A percentile compares a stretch with the other conserved stretches of the same genome.
Evolutionary conservation across 768 basidiomycete species (phyloP).

Genomic region (Dioszegia crocea): DNA sequence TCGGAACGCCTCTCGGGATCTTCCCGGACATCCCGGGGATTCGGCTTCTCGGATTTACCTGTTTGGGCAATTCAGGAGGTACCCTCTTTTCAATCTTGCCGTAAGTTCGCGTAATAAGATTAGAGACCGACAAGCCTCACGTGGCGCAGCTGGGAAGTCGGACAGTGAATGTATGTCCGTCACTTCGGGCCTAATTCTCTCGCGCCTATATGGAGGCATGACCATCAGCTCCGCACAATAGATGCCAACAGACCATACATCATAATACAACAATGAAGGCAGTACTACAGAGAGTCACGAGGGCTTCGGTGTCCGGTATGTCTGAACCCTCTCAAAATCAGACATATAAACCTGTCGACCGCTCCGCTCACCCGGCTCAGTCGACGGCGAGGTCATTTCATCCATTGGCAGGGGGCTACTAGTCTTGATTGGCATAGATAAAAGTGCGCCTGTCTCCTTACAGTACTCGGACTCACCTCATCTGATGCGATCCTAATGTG

Average conservation of each 20-base stretch:
- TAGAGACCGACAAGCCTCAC: too few relatives aligned
- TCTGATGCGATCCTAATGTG: too few relatives aligned
- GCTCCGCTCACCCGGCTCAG: conserved; percentile 51
- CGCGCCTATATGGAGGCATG: too few relatives aligned
- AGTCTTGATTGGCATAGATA: conserved; percentile 83
- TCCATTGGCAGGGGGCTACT: conserved; percentile 78
- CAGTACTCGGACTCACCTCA: background rate
- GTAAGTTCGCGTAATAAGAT: background rate
- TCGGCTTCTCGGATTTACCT: too few relatives aligned
- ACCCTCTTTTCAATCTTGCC: background rate
- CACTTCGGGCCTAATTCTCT: too few relatives aligned
- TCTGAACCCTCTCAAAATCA: background rate
- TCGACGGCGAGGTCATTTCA: conserved; percentile 73
- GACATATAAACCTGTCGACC: background rate
- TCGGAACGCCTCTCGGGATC: background rate
- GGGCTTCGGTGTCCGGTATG: conserved; percentile 76
- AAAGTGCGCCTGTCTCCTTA: conserved; percentile 47
- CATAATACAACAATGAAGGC: too few relatives aligned
- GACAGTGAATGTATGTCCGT: too few relatives aligned
- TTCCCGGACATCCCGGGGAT: too few relatives aligned
- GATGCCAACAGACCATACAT: too few relatives aligned
- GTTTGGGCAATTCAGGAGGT: background rate
- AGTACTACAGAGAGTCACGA: conserved; percentile 74
- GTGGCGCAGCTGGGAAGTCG: too few relatives aligned
- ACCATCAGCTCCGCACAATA: too few relatives aligned